A percentile compares a stretch with the other conserved stretches of the same genome.
Evolutionary conservation across 139 green algal genomes (phyloP).

Genomic region (Coelastrella sp.): DNA sequence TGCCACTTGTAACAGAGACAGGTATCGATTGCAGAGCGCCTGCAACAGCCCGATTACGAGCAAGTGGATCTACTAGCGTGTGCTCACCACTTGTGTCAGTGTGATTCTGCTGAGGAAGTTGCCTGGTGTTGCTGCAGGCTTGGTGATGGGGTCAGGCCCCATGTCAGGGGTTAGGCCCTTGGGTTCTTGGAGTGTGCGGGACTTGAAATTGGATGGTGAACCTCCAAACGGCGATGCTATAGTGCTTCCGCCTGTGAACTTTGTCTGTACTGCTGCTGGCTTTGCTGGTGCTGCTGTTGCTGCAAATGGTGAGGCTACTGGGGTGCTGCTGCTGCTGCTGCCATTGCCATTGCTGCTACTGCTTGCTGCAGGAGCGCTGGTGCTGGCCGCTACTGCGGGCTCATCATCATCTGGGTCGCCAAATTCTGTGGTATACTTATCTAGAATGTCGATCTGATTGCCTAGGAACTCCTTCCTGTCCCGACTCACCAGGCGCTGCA

Average conservation of each 20-base stretch:
- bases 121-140: constrained; percentile 42
- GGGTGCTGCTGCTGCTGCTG: background rate
- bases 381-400: background rate
- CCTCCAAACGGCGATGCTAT: constrained; percentile 51
- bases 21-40: no score
- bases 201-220: background rate
- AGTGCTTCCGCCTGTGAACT: constrained; percentile 56
- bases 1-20: no score
- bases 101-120: constrained; percentile 74
- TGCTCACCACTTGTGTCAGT: constrained; percentile 78
- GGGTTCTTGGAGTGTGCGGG: constrained; percentile 63
- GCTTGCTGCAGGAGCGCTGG: constrained; percentile 29
- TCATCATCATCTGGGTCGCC: constrained; percentile 38
- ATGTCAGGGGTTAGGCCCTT: constrained; percentile 77
- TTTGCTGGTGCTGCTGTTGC: constrained; percentile 19
- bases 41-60: no score
- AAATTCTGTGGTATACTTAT: constrained; percentile 66
- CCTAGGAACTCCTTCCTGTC: constrained; percentile 85
- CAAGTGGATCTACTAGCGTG: background rate
- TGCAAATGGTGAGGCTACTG: constrained; percentile 2
- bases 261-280: constrained; percentile 35
- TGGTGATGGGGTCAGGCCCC: constrained; percentile 69
- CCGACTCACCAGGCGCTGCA: constrained; percentile 78
- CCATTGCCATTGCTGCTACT: constrained; percentile 4
- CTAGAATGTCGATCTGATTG: constrained; percentile 62